These are phyloP conservation scores for Stereum hirsutum DNA, from an alignment of 1,284 basidiomycete species.

Conservation along the genomic window DNA sequence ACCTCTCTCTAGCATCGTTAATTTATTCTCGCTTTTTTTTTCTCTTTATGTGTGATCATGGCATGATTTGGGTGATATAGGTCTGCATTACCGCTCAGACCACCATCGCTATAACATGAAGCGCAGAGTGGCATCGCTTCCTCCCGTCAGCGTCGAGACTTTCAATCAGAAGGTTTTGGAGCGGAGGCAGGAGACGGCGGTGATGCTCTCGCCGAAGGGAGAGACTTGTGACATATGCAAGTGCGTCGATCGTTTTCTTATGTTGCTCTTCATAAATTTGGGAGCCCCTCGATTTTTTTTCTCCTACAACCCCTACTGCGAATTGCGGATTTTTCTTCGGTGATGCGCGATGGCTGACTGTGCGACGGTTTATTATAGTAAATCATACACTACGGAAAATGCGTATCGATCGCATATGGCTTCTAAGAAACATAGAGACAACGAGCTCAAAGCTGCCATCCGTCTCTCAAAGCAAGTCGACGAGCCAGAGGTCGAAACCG, in stretches of 20 bases:
- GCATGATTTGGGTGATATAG: constrained; percentile 24
- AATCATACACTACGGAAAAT: constrained; percentile 85
- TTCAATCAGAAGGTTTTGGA: constrained; percentile 94
- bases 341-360: background rate
- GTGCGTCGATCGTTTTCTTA: constrained; percentile 32
- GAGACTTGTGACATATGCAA: constrained; percentile 76
- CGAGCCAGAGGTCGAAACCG: constrained; percentile 9
- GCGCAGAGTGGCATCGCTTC: constrained; percentile 85
- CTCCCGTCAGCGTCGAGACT: constrained; percentile 70
- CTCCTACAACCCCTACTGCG: background rate
- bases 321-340: background rate
- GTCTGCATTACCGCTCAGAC: constrained; percentile 89
- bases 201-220: constrained; percentile 55
- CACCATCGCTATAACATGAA: constrained; percentile 99
- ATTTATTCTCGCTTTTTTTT: background rate
- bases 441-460: constrained; percentile 44
- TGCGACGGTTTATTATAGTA: constrained; percentile 41
- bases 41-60: background rate
- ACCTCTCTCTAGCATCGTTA: background rate
- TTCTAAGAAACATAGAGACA: constrained; percentile 89
- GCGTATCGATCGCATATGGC: constrained; percentile 83
- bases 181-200: constrained; percentile 63
- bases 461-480: constrained; percentile 1
- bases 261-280: constrained; percentile 4
- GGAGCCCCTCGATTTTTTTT: too few species aligned